phyloP scores from a whole-genome alignment of 495 filamentous ascomycete species.

The Aspergillus bridgeri region DNA sequence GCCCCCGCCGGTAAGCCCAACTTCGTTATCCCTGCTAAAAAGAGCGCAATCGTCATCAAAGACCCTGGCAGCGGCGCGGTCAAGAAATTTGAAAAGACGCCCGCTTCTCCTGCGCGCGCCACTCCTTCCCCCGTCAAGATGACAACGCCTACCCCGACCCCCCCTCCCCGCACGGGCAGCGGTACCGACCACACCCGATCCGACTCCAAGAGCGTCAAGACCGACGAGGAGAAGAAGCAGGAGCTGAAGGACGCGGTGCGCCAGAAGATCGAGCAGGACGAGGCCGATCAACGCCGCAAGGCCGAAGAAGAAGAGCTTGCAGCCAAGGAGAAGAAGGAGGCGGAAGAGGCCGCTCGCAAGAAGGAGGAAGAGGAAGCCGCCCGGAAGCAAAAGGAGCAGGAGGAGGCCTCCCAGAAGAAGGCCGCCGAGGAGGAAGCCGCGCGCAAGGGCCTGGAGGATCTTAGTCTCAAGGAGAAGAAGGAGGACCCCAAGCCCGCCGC shows the following conservation, averaged over 20 bases:
- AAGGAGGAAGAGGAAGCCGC: constrained; percentile 26
- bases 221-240: constrained; percentile 66
- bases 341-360: constrained; percentile 27
- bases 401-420: constrained; percentile 24
- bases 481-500: constrained; percentile 35
- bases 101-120: constrained; percentile 52
- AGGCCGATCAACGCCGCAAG: constrained; percentile 50
- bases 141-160: constrained; percentile 61
- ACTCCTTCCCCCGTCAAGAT: constrained; percentile 59
- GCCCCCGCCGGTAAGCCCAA: constrained; percentile 38
- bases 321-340: constrained; percentile 40
- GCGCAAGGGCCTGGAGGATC: constrained; percentile 31
- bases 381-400: constrained; percentile 23
- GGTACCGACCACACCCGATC: constrained; percentile 54
- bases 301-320: constrained; percentile 46
- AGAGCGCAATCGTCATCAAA: constrained; percentile 74
- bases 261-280: constrained; percentile 55
- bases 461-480: constrained; percentile 39
- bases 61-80: constrained; percentile 67
- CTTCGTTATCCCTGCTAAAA: constrained; percentile 56
- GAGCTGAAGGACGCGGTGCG: constrained; percentile 67
- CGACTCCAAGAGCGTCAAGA: constrained; percentile 60
- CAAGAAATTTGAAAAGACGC: constrained; percentile 55
- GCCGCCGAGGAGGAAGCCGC: constrained; percentile 30
- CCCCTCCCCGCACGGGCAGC: constrained; percentile 54